These are phyloP conservation scores for Aspergillus arachidicola DNA, from an alignment of 2,329 filamentous ascomycete genomes.

Conservation along the genomic window DNA sequence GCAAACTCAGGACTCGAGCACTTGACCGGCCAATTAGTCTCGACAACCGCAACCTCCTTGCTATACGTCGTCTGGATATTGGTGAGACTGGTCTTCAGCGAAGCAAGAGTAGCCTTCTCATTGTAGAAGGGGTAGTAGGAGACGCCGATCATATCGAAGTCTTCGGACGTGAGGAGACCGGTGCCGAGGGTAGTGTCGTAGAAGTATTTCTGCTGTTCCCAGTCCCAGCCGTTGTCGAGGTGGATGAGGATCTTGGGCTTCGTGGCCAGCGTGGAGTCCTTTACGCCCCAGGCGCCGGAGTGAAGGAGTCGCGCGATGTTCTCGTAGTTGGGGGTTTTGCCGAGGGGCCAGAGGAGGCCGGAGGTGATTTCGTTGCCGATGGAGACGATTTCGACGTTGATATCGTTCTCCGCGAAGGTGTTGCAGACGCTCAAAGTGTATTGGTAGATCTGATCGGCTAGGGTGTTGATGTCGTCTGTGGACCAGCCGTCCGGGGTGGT, in stretches of 20 bases:
- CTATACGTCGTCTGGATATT: slow-evolving; percentile 64
- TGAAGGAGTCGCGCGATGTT: slow-evolving; percentile 68
- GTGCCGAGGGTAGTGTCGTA: slow-evolving; percentile 61
- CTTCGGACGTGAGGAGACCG: slow-evolving; percentile 53
- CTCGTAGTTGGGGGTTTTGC: slow-evolving; percentile 55
- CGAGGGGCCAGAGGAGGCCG: slow-evolving; percentile 69
- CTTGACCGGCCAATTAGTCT: slow-evolving; percentile 69
- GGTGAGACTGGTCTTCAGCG: slow-evolving; percentile 57
- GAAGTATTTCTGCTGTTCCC: slow-evolving; percentile 66
- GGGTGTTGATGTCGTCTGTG: slow-evolving; percentile 57
- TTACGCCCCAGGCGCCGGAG: slow-evolving; percentile 65
- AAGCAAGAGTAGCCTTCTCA: slow-evolving; percentile 58
- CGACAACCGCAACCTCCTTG: slow-evolving; percentile 69
- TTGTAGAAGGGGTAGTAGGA: slow-evolving; percentile 76
- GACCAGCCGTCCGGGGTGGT: slow-evolving; percentile 65
- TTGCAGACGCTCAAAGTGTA: slow-evolving; percentile 68
- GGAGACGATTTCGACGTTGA: slow-evolving; percentile 64
- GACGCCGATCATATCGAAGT: slow-evolving; percentile 73
- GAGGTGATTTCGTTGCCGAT: slow-evolving; percentile 74
- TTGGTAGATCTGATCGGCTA: slow-evolving; percentile 67
- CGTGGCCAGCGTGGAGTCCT: slow-evolving; percentile 59
- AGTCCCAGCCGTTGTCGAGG: slow-evolving; percentile 75
- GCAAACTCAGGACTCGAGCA: slow-evolving; percentile 61
- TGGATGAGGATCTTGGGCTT: slow-evolving; percentile 74
- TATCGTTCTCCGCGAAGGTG: slow-evolving; percentile 57